A percentile compares a stretch with the other conserved stretches of the same genome.
These are phyloP conservation scores for Candida parachauliodes DNA, from an alignment of 805 yeast genomes.

Conservation along the genomic window DNA sequence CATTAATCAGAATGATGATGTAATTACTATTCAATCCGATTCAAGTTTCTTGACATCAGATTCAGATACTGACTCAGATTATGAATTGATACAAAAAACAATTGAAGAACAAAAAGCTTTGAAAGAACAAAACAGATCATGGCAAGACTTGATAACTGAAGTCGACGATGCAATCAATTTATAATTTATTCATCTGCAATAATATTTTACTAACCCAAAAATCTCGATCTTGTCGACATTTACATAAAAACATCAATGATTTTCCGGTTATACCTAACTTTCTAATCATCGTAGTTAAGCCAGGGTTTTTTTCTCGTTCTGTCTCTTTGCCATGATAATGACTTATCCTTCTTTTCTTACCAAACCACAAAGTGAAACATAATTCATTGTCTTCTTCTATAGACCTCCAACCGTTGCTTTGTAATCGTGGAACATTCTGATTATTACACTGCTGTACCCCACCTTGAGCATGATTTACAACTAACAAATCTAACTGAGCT, in stretches of 20 bases:
- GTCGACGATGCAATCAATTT: constrained; percentile 6
- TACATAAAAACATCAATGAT: constrained; percentile 70
- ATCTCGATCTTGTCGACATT: constrained; percentile 80
- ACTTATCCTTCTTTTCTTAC: constrained; percentile 51
- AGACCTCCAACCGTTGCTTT: constrained; percentile 81
- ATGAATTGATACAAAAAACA: constrained; percentile 13
- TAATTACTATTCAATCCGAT: constrained; percentile 1
- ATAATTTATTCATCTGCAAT: constrained; percentile 44
- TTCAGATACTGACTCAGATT: constrained; percentile 22
- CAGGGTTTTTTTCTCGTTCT: constrained; percentile 35
- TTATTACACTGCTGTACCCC: constrained; percentile 45
- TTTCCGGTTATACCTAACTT: constrained; percentile 66
- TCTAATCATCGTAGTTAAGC: constrained; percentile 42
- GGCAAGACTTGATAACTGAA: constrained; percentile 4
- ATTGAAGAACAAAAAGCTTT: background rate
- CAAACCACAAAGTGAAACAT: constrained; percentile 84
- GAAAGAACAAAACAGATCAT: background rate
- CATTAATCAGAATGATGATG: constrained; percentile 6
- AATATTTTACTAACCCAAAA: constrained; percentile 61
- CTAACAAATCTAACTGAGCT: constrained; percentile 54
- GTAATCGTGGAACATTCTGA: constrained; percentile 64
- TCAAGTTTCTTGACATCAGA: constrained; percentile 8
- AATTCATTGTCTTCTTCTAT: constrained; percentile 72
- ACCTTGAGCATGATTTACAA: constrained; percentile 27
- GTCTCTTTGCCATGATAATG: constrained; percentile 10